Conservation (phyloP, 768 basidiomycete genomes). For the Suillus luteus region DNA sequence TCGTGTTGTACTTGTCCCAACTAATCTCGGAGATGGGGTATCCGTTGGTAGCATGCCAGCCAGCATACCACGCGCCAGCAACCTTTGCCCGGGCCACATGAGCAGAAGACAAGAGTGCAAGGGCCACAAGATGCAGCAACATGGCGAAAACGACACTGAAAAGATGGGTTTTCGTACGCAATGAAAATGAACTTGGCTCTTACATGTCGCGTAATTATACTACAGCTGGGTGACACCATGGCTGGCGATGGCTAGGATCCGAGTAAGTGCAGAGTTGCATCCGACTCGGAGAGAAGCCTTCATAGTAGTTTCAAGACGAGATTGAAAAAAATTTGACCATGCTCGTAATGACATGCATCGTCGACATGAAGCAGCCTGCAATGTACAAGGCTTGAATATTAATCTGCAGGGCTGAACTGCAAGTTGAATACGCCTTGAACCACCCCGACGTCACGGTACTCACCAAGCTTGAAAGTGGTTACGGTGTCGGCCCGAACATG, state of each 20-base stretch:
- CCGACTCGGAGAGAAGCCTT: neutral
- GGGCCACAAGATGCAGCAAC: neutral
- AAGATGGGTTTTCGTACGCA: neutral
- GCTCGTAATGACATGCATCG: neutral
- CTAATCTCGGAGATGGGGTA: conserved; percentile 46
- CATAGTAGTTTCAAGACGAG: neutral
- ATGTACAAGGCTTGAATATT: neutral
- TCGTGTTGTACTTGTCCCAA: conserved; percentile 53
- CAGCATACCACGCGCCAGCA: conserved; percentile 8
- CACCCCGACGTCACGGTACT: neutral
- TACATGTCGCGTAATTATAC: neutral
- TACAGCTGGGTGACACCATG: neutral
- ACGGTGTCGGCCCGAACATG: neutral
- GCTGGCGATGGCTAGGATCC: neutral
- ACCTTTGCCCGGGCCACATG: neutral
- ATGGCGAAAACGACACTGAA: neutral
- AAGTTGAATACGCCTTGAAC: neutral
- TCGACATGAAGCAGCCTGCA: neutral
- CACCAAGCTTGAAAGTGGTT: neutral
- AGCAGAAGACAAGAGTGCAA: neutral
- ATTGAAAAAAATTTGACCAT: neutral
- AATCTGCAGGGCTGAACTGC: neutral
- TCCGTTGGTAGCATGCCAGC: conserved; percentile 26
- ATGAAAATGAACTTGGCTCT: neutral
- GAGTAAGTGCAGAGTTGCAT: neutral